Evolutionary conservation across 768 basidiomycete species (phyloP).

Genomic region (Mycena crocata): DNA sequence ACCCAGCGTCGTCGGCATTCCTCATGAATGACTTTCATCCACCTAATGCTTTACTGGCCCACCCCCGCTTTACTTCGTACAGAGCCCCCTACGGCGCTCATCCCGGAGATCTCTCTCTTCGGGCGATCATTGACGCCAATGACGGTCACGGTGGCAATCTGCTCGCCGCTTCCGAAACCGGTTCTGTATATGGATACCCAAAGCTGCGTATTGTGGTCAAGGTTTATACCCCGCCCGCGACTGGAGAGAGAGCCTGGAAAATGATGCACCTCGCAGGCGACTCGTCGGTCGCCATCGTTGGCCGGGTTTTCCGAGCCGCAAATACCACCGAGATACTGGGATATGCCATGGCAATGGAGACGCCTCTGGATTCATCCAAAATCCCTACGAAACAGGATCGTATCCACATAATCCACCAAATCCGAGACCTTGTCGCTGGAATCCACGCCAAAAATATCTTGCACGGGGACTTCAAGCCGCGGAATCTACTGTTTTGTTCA

Average conservation of each 20-base stretch:
- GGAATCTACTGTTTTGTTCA: slow-evolving; percentile 5
- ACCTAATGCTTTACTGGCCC: too few relatives aligned
- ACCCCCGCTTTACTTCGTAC: too few relatives aligned
- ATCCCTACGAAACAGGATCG: not conserved
- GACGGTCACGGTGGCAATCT: too few relatives aligned
- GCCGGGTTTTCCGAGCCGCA: not conserved
- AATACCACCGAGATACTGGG: not conserved
- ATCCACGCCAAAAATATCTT: not conserved
- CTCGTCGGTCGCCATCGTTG: not conserved
- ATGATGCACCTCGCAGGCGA: slow-evolving; percentile 4
- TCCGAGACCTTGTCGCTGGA: not conserved
- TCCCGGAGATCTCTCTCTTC: too few relatives aligned
- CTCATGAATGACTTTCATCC: too few relatives aligned
- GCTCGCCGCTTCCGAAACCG: too few relatives aligned
- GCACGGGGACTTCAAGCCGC: slow-evolving; percentile 17
- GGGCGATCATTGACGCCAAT: too few relatives aligned
- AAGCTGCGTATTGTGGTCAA: too few relatives aligned
- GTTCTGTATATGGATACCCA: too few relatives aligned
- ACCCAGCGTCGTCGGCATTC: too few relatives aligned
- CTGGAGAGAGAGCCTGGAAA: not conserved
- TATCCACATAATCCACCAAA: not conserved
- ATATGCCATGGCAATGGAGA: not conserved
- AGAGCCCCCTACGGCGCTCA: too few relatives aligned
- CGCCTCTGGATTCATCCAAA: not conserved
- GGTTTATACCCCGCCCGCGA: too few relatives aligned